Evolutionary conservation across 148 eudicot species (phyloP).

Genomic region (Silene latifolia): DNA sequence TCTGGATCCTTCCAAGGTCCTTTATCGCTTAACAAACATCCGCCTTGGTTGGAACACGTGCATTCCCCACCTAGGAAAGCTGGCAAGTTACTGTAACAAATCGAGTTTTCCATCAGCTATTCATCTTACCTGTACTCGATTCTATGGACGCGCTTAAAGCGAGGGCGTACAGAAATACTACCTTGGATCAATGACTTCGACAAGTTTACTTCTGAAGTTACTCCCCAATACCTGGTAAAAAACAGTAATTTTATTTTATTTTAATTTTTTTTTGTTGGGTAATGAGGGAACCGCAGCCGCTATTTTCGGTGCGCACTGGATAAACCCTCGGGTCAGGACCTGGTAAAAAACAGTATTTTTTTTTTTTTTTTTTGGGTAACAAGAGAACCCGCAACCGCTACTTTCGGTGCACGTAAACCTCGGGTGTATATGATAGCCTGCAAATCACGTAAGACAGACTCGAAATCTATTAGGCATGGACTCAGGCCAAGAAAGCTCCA

Average conservation of each 20-base stretch:
- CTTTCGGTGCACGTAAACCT: too few relatives aligned
- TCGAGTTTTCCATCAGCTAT: neutral
- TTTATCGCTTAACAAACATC: constrained; percentile 56
- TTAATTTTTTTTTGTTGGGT: too few relatives aligned
- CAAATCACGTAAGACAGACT: too few relatives aligned
- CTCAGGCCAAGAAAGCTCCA: too few relatives aligned
- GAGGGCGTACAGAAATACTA: constrained; percentile 9
- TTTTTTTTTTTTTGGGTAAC: too few relatives aligned
- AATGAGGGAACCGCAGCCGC: too few relatives aligned
- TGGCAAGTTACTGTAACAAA: constrained; percentile 47
- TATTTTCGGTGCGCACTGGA: too few relatives aligned
- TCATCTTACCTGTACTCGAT: neutral
- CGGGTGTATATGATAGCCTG: too few relatives aligned
- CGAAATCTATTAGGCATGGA: too few relatives aligned
- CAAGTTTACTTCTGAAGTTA: constrained; percentile 40
- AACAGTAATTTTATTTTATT: neutral
- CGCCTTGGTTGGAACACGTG: constrained; percentile 51
- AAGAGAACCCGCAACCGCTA: too few relatives aligned
- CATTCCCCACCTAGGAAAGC: constrained; percentile 58
- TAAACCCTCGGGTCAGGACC: too few relatives aligned
- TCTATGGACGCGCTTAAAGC: neutral
- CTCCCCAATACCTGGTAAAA: constrained; percentile 49
- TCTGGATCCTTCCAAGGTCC: constrained; percentile 67
- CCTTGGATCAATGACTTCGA: constrained; percentile 60
- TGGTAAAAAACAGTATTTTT: too few relatives aligned